Base-by-base conservation (phyloP, 345 rosid genomes). In the rapeseed (Brassica napus) region DNA sequence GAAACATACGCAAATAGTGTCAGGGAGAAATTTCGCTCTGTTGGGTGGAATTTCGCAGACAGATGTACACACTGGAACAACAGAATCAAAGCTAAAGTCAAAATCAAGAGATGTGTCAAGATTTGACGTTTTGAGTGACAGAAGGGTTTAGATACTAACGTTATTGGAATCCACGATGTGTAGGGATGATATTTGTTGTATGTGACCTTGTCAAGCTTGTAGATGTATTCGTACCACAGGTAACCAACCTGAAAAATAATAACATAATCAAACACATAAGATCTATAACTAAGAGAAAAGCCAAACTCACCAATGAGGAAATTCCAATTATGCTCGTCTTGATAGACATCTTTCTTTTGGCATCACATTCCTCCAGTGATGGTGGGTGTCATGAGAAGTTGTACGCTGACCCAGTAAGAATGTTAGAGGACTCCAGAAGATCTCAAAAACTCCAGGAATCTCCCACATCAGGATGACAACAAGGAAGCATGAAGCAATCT, bases 151-250 rank as follows among this genome's bases (percentile, higher is more conserved):
- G 66, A 68, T 18, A 85, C 97, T 57, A 70, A 94, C 98, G 97
- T 92, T 70, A 94, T 94, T 16, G 98, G 98, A 71, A 94, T 94
- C 98, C 98, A 92, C 6, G 98, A 94, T 70, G 98, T 92, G 86
- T 94, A 94, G 8, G 98, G 98, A 74, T 94, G 98, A 81, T 82
- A 87, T 85, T 87, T 91, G 90, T 94, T 94, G 90, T 94, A 94
- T 15, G 95, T 54, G 76, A 90, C 92, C 85, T 92, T 94, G 88
- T 94, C 98, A 83, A 94, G 82, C 86, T 84, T 94, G 92, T 94
- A 94, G 55, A 94, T 90, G 68, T 59, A 91, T 75, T 94, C 98
- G 71, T 90, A 92, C 98, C 98, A 94, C 75, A 94, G 52, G 78
- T 86, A 92, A 49, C 98, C 98, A 81, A 89, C 97, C 98, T 94